Conservation (phyloP, 805 yeast species). For the Torulaspora gathmanii region DNA sequence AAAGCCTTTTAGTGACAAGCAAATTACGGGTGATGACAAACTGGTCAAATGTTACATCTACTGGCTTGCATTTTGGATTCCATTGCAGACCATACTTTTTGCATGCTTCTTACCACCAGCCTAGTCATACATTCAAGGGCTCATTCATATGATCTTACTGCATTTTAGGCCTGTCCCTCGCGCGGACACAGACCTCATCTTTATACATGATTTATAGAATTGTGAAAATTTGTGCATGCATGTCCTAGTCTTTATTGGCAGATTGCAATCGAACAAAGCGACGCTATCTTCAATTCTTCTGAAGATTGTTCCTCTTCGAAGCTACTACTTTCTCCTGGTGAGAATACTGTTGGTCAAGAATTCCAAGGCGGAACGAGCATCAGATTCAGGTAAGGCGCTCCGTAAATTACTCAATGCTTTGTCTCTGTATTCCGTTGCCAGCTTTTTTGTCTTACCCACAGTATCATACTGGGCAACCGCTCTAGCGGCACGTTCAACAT, state of each 20-base stretch:
- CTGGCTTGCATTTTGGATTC: conserved; percentile 58
- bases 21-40: conserved; percentile 18
- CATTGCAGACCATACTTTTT: conserved; percentile 66
- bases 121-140: conserved; percentile 27
- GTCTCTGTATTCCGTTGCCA: conserved; percentile 76
- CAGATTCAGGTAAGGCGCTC: conserved; percentile 71
- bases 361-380: conserved; percentile 82
- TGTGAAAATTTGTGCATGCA: neutral
- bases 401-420: conserved; percentile 70
- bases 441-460: conserved; percentile 62
- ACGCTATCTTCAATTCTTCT: neutral
- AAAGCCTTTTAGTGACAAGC: conserved; percentile 14
- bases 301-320: neutral
- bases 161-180: neutral
- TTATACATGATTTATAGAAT: conserved; percentile 9
- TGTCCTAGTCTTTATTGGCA: neutral
- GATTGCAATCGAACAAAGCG: neutral
- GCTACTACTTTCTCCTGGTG: conserved; percentile 63
- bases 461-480: conserved; percentile 73
- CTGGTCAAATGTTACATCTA: conserved; percentile 39
- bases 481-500: conserved; percentile 72
- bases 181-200: neutral
- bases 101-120: conserved; percentile 93
- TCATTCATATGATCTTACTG: neutral
- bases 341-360: conserved; percentile 77